phyloP scores from a whole-genome alignment of 495 filamentous ascomycete genomes.

The Neurospora tetrasperma region DNA sequence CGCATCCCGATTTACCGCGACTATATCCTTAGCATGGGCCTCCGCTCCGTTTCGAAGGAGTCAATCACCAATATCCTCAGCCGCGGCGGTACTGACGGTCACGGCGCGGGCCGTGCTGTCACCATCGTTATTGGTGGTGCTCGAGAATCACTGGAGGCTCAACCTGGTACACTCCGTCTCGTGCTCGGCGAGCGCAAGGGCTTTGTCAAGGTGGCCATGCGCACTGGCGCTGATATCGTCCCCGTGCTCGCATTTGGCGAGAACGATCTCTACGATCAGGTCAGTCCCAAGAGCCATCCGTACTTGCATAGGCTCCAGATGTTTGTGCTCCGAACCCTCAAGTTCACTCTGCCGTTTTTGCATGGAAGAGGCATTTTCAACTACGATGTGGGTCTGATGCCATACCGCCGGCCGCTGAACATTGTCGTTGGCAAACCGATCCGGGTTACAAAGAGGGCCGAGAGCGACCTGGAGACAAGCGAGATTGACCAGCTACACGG shows the following conservation, averaged over 20 bases:
- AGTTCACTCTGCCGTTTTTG: constrained; percentile 88
- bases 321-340: constrained; percentile 67
- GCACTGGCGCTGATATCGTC: constrained; percentile 82
- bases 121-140: constrained; percentile 94
- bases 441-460: constrained; percentile 37
- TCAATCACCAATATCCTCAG: constrained; percentile 79
- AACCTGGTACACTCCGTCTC: constrained; percentile 61
- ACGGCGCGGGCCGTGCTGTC: constrained; percentile 92
- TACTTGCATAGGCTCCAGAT: constrained; percentile 67
- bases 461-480: constrained; percentile 45
- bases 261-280: constrained; percentile 90
- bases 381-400: constrained; percentile 93
- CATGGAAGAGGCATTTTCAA: constrained; percentile 93
- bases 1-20: constrained; percentile 89
- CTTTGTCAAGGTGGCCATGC: constrained; percentile 85
- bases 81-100: constrained; percentile 60
- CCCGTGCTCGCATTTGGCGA: constrained; percentile 90
- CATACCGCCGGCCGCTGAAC: constrained; percentile 78
- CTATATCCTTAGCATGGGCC: constrained; percentile 74
- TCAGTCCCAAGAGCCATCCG: constrained; percentile 60
- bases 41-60: constrained; percentile 82
- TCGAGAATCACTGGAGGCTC: constrained; percentile 78
- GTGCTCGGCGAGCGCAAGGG: constrained; percentile 78
- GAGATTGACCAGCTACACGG: constrained; percentile 76
- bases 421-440: constrained; percentile 80